These are phyloP conservation scores for Colletotrichum truncatum DNA, from an alignment of 2,329 filamentous ascomycete genomes.

Conservation along the genomic window DNA sequence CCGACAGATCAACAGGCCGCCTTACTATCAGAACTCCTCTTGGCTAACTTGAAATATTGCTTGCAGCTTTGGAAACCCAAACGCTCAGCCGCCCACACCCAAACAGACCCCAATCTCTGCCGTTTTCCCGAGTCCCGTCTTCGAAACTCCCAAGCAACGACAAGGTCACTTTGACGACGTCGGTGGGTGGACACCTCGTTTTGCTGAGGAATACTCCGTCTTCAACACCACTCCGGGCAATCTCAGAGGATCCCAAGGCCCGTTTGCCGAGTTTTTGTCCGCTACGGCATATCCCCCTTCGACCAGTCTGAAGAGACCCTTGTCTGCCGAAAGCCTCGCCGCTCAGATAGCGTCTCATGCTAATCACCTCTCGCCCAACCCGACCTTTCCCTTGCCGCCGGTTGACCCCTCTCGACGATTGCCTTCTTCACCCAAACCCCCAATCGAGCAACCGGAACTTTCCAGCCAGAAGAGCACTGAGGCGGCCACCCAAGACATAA, in stretches of 20 bases:
- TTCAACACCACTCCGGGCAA: slow-evolving; percentile 72
- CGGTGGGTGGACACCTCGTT: slow-evolving; percentile 67
- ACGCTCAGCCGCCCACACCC: slow-evolving; percentile 68
- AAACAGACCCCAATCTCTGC: slow-evolving; percentile 65
- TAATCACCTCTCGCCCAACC: slow-evolving; percentile 66
- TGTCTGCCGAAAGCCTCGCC: slow-evolving; percentile 59
- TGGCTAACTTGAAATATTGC: slow-evolving; percentile 45
- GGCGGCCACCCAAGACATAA: slow-evolving; percentile 38
- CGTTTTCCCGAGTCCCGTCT: slow-evolving; percentile 62
- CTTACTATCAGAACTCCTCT: slow-evolving; percentile 25
- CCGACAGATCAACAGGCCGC: slow-evolving; percentile 18
- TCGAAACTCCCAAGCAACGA: slow-evolving; percentile 64
- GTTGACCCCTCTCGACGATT: slow-evolving; percentile 68
- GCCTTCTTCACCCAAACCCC: slow-evolving; percentile 64
- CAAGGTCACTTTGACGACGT: slow-evolving; percentile 58
- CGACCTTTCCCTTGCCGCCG: slow-evolving; percentile 63
- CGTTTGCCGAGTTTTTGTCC: slow-evolving; percentile 55
- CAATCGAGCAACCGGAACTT: slow-evolving; percentile 42
- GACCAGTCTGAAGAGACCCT: slow-evolving; percentile 56
- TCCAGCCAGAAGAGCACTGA: slow-evolving; percentile 37
- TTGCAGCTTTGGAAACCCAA: slow-evolving; percentile 70
- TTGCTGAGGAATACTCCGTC: slow-evolving; percentile 72
- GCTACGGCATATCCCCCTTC: slow-evolving; percentile 44
- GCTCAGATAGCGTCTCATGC: slow-evolving; percentile 68
- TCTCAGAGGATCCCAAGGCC: slow-evolving; percentile 54